A percentile compares a stretch with the other conserved stretches of the same genome.
Evolutionary conservation across 2,329 filamentous ascomycete species (phyloP).

Genomic region (Ustulina deusta): DNA sequence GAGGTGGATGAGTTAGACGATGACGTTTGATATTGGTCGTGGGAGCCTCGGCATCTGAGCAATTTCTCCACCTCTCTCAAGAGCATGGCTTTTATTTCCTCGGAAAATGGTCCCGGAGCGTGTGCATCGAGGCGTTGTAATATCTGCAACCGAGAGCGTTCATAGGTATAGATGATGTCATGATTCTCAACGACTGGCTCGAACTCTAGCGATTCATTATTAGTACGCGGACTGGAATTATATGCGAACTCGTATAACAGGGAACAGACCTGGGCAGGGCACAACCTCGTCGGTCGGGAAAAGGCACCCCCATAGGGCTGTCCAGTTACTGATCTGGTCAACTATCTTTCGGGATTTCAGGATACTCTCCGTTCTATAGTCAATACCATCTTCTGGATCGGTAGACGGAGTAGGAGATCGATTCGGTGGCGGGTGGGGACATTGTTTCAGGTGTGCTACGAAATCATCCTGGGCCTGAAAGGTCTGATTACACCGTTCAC

Average conservation of each 20-base stretch:
- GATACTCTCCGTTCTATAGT: not conserved
- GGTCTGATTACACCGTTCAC: conserved; percentile 20
- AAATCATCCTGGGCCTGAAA: conserved; percentile 4
- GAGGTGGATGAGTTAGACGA: not conserved
- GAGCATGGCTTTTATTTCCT: not conserved
- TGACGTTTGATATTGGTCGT: not conserved
- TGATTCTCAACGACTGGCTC: not conserved
- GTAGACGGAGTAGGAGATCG: not conserved
- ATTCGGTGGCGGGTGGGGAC: conserved; percentile 21
- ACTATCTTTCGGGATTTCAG: not conserved
- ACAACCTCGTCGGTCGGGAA: not conserved
- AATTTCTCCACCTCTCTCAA: not conserved
- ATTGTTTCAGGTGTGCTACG: conserved; percentile 19
- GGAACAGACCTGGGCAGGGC: not conserved
- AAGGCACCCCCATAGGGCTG: conserved; percentile 4
- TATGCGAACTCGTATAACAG: not conserved
- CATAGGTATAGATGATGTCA: not conserved
- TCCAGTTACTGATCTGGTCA: conserved; percentile 11
- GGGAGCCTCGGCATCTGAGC: not conserved
- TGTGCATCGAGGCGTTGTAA: not conserved
- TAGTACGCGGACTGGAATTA: not conserved
- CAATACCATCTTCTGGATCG: conserved; percentile 33
- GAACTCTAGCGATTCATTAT: not conserved
- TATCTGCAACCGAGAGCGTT: not conserved
- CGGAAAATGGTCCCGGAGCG: not conserved